These are phyloP conservation scores for Leucaena leucocephala DNA, from an alignment of 306 rosid species.

Conservation along the genomic window DNA sequence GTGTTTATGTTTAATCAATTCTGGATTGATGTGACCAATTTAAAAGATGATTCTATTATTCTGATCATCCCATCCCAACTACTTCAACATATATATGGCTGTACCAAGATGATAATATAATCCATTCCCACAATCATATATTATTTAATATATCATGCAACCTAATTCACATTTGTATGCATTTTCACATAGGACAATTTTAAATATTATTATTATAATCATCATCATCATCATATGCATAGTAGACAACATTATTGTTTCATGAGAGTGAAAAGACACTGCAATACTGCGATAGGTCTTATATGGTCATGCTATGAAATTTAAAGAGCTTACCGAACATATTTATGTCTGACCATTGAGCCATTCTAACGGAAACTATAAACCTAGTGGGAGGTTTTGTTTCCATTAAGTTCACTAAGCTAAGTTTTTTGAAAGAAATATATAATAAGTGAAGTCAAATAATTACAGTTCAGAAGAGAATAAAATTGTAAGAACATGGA, in stretches of 20 bases:
- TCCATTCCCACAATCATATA: conserved; percentile 33
- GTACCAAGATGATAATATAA: conserved; percentile 42
- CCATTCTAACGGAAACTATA: conserved; percentile 30
- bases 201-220: conserved; percentile 13
- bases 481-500: not conserved
- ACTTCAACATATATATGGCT: conserved; percentile 53
- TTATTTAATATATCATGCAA: conserved; percentile 34
- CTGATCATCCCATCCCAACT: conserved; percentile 61
- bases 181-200: conserved; percentile 41
- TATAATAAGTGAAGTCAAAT: not conserved
- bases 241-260: conserved; percentile 41
- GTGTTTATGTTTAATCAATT: conserved; percentile 37
- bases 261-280: conserved; percentile 29
- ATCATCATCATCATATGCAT: conserved; percentile 29
- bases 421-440: not conserved
- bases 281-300: conserved; percentile 25
- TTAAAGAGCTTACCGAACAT: conserved; percentile 18
- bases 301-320: conserved; percentile 22
- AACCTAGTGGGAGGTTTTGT: conserved; percentile 32
- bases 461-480: conserved; percentile 16
- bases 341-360: conserved; percentile 7
- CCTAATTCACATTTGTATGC: conserved; percentile 40
- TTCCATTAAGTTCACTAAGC: conserved; percentile 1
- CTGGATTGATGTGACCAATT: conserved; percentile 44
- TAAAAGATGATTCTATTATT: conserved; percentile 49